Percentiles rank a stretch among this genome's conserved stretches.
Evolutionary conservation across 2,329 filamentous ascomycete species (phyloP).

Genomic region (Trichoderma sp.): DNA sequence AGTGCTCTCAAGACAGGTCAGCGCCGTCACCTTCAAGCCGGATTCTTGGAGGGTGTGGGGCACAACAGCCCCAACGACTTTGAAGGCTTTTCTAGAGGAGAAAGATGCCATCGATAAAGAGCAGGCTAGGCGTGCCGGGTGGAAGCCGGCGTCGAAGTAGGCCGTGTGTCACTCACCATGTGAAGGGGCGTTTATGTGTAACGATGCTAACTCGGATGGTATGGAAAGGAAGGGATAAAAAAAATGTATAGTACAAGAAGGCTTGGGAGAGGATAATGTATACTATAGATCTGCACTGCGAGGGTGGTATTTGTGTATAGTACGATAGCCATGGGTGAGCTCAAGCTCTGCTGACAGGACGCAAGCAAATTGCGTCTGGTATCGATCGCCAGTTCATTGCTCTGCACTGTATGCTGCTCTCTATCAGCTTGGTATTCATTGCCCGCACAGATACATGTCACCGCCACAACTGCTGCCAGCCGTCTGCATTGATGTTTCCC

Average conservation of each 20-base stretch:
- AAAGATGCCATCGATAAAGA: conserved; percentile 40
- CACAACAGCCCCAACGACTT: conserved; percentile 56
- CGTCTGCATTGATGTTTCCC: neutral
- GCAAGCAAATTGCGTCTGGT: neutral
- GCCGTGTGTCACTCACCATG: neutral
- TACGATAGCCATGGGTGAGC: neutral
- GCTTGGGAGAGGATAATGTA: neutral
- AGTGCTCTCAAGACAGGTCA: conserved; percentile 56
- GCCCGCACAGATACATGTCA: neutral
- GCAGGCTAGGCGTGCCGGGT: conserved; percentile 39
- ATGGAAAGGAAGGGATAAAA: neutral
- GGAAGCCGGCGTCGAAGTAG: conserved; percentile 29
- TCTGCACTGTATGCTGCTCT: neutral
- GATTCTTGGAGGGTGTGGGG: conserved; percentile 67
- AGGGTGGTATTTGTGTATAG: neutral
- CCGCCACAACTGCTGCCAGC: neutral
- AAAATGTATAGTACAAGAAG: conserved; percentile 12
- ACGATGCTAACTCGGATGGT: neutral
- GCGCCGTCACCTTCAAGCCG: conserved; percentile 49
- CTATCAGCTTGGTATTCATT: neutral
- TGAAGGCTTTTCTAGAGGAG: conserved; percentile 44
- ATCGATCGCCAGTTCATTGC: neutral
- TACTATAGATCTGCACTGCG: neutral
- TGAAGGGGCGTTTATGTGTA: neutral
- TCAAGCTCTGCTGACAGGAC: neutral